Base-by-base conservation (phyloP, 805 yeast species). In the Candida endomychidarum region DNA sequence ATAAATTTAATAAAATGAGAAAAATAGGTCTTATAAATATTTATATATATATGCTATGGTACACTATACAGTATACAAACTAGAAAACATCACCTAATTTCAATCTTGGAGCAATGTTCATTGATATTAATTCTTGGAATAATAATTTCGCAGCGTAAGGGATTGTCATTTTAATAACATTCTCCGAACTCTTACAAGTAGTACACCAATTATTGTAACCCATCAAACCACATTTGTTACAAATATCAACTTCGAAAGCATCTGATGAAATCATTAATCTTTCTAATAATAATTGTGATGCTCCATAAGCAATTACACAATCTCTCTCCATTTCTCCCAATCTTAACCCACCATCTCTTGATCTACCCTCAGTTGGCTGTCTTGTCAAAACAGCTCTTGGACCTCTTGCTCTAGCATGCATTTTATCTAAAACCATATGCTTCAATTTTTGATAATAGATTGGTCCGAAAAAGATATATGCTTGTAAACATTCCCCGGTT, bases 271-370 rank as follows among this genome's bases (percentile, higher is more conserved):
- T 70, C 99, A 93, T 93, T 56, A 93, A 75, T 65, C 99, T 81
- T 66, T 93, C 99, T 46, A 93, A 70, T 50, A 93, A 73, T 51
- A 93, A 70, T 65, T 91, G 98, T 4, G 97, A 90, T 1, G 99
- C 99, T 57, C 99, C 99, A 56, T 93, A 93, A 1, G 99, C 99
- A 67, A 93, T 95, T 49, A 93, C 96, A 83, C 99, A 93, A 72
- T 93, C 99, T 67, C 99, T 85, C 65, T 93, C 99, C 99, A 93
- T 93, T 70, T 93, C 99, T 56, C 99, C 99, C 63, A 93, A 77
- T 73, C 99, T 83, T 61, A 93, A 77, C 60, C 99, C 99, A 78
- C 99, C 99, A 65, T 93, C 99, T 65, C 99, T 80, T 2, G 97
- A 88, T 65, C 99, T 80, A 76, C 99, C 99, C 65, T 93, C 99